Conservation (phyloP, 345 rosid species). For the Gossypium herbaceum region DNA sequence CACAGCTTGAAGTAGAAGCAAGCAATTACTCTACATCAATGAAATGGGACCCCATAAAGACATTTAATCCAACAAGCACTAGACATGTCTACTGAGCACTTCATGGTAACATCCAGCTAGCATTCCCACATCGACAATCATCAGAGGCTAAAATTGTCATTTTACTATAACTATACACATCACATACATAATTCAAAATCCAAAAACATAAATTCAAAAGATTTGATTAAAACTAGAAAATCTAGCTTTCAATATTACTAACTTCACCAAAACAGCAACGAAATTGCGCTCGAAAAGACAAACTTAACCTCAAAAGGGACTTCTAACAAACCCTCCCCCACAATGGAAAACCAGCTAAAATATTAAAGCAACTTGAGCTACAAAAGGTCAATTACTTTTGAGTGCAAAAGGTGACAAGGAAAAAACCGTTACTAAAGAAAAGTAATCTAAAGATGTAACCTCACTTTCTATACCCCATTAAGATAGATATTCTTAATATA, state of each 20-base stretch:
- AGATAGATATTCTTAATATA: constrained; percentile 26
- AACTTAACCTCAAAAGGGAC: constrained; percentile 37
- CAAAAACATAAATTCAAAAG: constrained; percentile 2
- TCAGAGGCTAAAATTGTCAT: constrained; percentile 29
- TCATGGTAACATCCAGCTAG: constrained; percentile 46
- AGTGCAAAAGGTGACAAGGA: constrained; percentile 44
- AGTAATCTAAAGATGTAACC: constrained; percentile 31
- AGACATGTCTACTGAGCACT: constrained; percentile 21
- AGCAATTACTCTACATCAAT: constrained; percentile 16
- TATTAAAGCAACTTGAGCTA: constrained; percentile 27
- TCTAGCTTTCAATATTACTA: constrained; percentile 3
- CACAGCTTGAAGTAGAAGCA: constrained; percentile 45
- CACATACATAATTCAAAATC: neutral
- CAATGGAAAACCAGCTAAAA: neutral
- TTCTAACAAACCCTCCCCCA: constrained; percentile 27
- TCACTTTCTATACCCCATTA: constrained; percentile 25
- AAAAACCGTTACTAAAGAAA: constrained; percentile 33
- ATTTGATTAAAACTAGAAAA: constrained; percentile 8
- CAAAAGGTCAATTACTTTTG: constrained; percentile 36
- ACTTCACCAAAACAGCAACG: neutral
- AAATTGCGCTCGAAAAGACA: constrained; percentile 21
- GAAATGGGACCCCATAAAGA: constrained; percentile 46
- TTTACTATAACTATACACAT: neutral
- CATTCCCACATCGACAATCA: constrained; percentile 19
- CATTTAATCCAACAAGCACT: constrained; percentile 33